These are phyloP conservation scores for Lobosporangium transversale DNA, from an alignment of 192 early-diverging fungal species.

Conservation along the genomic window DNA sequence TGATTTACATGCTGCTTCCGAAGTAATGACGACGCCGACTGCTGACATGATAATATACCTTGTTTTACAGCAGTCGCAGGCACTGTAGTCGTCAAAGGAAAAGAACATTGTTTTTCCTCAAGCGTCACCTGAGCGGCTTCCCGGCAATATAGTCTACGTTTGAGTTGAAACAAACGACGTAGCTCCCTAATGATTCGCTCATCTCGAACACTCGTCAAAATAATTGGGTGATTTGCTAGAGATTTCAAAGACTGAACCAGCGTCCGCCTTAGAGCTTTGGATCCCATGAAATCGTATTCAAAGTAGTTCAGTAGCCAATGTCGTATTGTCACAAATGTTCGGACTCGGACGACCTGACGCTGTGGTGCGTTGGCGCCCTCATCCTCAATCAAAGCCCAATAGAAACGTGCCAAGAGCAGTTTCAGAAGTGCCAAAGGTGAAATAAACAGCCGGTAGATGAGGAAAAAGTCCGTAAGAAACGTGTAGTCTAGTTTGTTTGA, in stretches of 20 bases:
- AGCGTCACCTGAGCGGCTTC: conserved; percentile 15
- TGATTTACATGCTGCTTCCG: no score
- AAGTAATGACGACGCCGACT: no score
- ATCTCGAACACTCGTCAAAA: conserved; percentile 57
- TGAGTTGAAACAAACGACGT: conserved; percentile 22
- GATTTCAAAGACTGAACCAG: conserved; percentile 54
- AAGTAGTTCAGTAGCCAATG: conserved; percentile 73
- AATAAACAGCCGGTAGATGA: conserved; percentile 69
- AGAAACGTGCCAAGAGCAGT: conserved; percentile 63
- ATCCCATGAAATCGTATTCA: conserved; percentile 63
- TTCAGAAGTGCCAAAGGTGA: conserved; percentile 62
- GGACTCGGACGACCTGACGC: conserved; percentile 62
- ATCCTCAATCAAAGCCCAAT: conserved; percentile 62
- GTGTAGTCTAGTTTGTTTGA: conserved; percentile 55
- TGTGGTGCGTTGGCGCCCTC: no score
- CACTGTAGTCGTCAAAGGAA: no score
- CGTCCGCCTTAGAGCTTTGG: conserved; percentile 45
- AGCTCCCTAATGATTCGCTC: conserved; percentile 62
- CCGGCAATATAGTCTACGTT: conserved; percentile 19
- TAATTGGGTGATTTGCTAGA: conserved; percentile 50
- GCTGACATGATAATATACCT: no score
- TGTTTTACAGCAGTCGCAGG: no score
- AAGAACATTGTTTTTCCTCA: no score
- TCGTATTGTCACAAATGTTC: conserved; percentile 68
- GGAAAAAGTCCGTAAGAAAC: conserved; percentile 70